These are phyloP conservation scores for Symbiotaphrina buchneri DNA, from an alignment of 495 filamentous ascomycete species.

Conservation along the genomic window DNA sequence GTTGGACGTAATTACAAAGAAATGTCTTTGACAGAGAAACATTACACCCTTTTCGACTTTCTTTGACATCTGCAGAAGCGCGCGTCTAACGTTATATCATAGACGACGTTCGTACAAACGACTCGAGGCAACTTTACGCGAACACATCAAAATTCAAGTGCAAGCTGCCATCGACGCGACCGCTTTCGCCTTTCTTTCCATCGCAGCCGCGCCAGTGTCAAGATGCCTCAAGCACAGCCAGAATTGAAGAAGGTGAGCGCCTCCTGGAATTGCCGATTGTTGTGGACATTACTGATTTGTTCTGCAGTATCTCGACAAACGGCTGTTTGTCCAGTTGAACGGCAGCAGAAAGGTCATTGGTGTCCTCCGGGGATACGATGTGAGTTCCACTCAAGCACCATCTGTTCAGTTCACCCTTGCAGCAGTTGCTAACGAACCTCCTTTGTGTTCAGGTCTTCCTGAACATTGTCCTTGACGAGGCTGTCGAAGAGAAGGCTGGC, in stretches of 20 bases:
- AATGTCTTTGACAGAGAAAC: no score
- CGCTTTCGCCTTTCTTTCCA: no score
- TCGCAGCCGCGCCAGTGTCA: constrained; percentile 12
- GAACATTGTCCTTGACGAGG: constrained; percentile 94
- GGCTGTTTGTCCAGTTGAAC: constrained; percentile 92
- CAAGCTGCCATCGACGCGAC: no score
- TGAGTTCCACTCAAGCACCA: constrained; percentile 19
- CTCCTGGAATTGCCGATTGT: not conserved
- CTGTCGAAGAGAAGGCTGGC: constrained; percentile 84
- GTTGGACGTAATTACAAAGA: no score
- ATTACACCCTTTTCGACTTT: no score
- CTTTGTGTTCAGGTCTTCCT: constrained; percentile 56
- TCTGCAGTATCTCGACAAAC: constrained; percentile 96
- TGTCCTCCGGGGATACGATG: constrained; percentile 87
- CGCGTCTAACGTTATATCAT: no score
- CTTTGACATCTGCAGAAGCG: no score
- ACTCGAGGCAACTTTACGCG: no score
- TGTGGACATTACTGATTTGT: no score
- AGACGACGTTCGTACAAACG: no score
- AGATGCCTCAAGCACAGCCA: constrained; percentile 96
- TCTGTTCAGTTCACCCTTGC: constrained; percentile 1
- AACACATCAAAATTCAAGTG: no score
- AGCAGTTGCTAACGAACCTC: not conserved
- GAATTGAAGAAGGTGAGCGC: constrained; percentile 82
- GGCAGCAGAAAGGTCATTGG: constrained; percentile 94